Evolutionary conservation across 305 asterid genomes (phyloP).

Genomic region (Fraxinus sp.): DNA sequence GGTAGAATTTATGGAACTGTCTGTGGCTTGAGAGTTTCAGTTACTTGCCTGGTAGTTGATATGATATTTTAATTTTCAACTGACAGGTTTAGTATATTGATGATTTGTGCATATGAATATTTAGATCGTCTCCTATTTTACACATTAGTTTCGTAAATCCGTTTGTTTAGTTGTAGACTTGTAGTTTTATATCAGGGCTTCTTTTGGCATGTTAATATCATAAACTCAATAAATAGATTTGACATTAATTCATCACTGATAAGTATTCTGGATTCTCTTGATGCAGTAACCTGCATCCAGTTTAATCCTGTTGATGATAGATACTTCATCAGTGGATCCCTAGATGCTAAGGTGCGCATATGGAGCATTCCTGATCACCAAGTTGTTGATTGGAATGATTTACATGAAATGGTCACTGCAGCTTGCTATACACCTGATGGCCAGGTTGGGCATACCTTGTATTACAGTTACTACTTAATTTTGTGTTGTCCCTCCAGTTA

Average conservation of each 20-base stretch:
- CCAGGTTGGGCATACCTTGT: constrained; percentile 53
- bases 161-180: not conserved
- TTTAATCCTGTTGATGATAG: constrained; percentile 97
- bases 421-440: constrained; percentile 99
- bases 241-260: constrained; percentile 31
- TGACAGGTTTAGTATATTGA: not conserved
- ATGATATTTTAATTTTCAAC: not conserved
- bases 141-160: constrained; percentile 1
- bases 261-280: constrained; percentile 34
- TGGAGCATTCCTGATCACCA: constrained; percentile 99
- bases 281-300: constrained; percentile 96
- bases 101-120: constrained; percentile 12
- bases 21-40: constrained; percentile 16
- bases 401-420: constrained; percentile 99
- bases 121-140: not conserved
- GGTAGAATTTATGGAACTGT: not conserved
- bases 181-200: not conserved
- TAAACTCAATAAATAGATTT: not conserved
- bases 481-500: constrained; percentile 14
- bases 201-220: constrained; percentile 10
- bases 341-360: constrained; percentile 96
- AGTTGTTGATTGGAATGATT: constrained; percentile 98
- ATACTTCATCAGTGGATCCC: constrained; percentile 98
- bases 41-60: constrained; percentile 10
- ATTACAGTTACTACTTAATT: constrained; percentile 13